Evolutionary conservation across 805 yeast species (phyloP).

Genomic region (Candida nonsorbophila): DNA sequence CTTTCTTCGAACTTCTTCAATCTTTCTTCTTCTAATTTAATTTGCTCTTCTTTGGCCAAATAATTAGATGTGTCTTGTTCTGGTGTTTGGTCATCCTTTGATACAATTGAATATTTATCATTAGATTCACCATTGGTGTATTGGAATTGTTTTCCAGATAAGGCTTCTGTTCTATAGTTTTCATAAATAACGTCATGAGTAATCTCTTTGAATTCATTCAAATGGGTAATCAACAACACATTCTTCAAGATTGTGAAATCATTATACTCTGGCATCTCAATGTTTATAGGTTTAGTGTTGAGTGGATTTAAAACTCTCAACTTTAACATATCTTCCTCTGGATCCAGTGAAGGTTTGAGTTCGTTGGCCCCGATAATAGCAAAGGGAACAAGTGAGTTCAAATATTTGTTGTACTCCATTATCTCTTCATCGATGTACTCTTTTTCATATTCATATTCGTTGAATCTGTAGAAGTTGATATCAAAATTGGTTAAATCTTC

Average conservation of each 20-base stretch:
- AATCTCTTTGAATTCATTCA: constrained; percentile 81
- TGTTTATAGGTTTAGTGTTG: constrained; percentile 53
- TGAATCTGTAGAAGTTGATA: constrained; percentile 69
- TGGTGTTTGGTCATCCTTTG: background rate
- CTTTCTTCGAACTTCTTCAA: constrained; percentile 80
- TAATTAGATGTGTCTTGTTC: constrained; percentile 12
- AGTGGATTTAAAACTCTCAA: constrained; percentile 45
- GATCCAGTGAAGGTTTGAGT: constrained; percentile 37
- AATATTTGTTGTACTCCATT: constrained; percentile 57
- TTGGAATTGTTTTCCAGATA: constrained; percentile 55
- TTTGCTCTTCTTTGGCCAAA: constrained; percentile 78
- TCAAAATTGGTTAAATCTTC: constrained; percentile 71
- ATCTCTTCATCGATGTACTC: constrained; percentile 57
- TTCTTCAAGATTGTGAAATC: constrained; percentile 80
- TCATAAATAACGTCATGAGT: constrained; percentile 87
- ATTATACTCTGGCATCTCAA: constrained; percentile 67
- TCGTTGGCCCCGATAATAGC: constrained; percentile 67
- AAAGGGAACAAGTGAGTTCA: constrained; percentile 62
- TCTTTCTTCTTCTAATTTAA: constrained; percentile 84
- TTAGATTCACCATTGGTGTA: constrained; percentile 16
- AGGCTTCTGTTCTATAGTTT: constrained; percentile 82
- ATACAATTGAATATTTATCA: constrained; percentile 1
- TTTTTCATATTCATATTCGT: constrained; percentile 51
- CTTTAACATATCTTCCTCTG: constrained; percentile 39
- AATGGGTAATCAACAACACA: constrained; percentile 74